Evolutionary conservation across 169 alveolate species (phyloP).

Genomic region (Plasmodium adleri): DNA sequence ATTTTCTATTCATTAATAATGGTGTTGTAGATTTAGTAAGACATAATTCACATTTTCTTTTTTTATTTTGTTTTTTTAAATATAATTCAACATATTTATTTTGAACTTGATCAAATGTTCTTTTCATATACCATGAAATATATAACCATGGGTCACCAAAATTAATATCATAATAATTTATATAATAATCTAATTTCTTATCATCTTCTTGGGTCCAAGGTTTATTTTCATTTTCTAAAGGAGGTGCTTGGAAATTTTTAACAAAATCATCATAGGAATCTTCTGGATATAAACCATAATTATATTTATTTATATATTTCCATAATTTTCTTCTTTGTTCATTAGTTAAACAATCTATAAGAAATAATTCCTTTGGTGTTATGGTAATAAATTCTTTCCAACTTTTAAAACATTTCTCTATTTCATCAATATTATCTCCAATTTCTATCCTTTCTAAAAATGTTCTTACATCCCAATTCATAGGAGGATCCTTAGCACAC

Average conservation of each 20-base stretch:
- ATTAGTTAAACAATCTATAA: slow-evolving; percentile 84
- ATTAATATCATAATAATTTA: slow-evolving; percentile 87
- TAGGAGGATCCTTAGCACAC: slow-evolving; percentile 87
- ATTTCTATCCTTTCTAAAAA: slow-evolving; percentile 85
- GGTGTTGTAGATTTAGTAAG: slow-evolving; percentile 86
- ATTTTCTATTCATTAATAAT: slow-evolving; percentile 87
- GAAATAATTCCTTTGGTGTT: slow-evolving; percentile 85
- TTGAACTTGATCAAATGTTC: slow-evolving; percentile 88
- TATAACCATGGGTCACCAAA: slow-evolving; percentile 92
- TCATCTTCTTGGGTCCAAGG: slow-evolving; percentile 89
- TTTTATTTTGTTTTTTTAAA: slow-evolving; percentile 82
- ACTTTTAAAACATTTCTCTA: slow-evolving; percentile 83
- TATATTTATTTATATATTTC: slow-evolving; percentile 86
- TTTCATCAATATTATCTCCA: slow-evolving; percentile 88
- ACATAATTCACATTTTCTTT: slow-evolving; percentile 86
- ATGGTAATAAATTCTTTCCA: slow-evolving; percentile 87
- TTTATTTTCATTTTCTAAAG: slow-evolving; percentile 87
- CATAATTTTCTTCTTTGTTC: slow-evolving; percentile 85
- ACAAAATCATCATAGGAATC: slow-evolving; percentile 83
- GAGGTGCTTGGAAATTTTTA: slow-evolving; percentile 88
- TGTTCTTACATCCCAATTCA: slow-evolving; percentile 87
- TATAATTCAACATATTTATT: slow-evolving; percentile 82
- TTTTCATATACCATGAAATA: slow-evolving; percentile 92
- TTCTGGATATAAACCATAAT: slow-evolving; percentile 91
- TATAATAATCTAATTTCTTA: slow-evolving; percentile 80